Base-by-base conservation (phyloP, 768 basidiomycete species). In the Paxillus involutus region DNA sequence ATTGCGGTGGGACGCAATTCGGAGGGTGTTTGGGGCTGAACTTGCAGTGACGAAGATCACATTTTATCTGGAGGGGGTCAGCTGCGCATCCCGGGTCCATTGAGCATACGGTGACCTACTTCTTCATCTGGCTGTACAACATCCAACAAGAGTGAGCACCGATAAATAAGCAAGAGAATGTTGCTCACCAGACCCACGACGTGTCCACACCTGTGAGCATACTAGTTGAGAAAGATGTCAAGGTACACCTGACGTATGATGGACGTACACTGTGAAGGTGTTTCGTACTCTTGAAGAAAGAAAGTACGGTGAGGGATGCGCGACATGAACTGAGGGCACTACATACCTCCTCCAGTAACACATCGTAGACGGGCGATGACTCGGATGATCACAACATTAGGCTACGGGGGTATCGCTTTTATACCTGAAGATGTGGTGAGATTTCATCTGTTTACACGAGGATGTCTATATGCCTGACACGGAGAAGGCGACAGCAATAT, bases 321-420 rank as follows among this genome's bases (percentile, higher is more conserved):
- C 11, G 26, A 47, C 12, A 52, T 26, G 16, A 30, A 47, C 29
- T 16, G 47, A 35, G 47, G 32, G 47, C 32, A 41, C 43, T 17
- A 63, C 82, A 72, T 58, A 84, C 83, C 80, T 76, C 63, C 83
- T 77, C 73, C 75, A 83, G 64, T 78, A 81, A 70, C 83, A 85
- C 84, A 85, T 85, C 19, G 24, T 41, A 52, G 59, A 42, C 32
- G 9, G 11, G 7, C 1, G 32, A 10, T 32, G 4, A 11, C 3
- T 9, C 2, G 2, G 13, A n/a, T 51, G 57, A 56, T 32, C 51
- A 37, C 14, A 42, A 40, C 29, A 42, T 24, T 21, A 43, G 39
- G 39, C 44, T 44, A 49, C 40, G 13, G 43, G 26, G 44, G 47
- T 35, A 35, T 57, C 52, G 55, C 58, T 68, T 69, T 70, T 69